Conservation (phyloP, 768 basidiomycete species). For the Zangia roseola region DNA sequence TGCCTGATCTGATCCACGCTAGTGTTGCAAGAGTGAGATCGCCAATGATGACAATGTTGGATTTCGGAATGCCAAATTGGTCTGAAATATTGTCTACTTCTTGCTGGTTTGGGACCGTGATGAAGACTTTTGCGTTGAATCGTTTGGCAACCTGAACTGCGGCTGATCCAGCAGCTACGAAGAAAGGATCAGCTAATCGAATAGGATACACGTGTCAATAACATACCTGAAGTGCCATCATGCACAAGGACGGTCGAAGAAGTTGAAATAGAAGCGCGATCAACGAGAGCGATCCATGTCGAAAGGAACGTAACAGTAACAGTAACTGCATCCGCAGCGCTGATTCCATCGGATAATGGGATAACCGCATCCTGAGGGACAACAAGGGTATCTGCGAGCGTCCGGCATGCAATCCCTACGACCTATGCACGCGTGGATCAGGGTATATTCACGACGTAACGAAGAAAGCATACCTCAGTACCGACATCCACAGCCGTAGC, state of each 20-base stretch:
- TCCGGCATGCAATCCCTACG: slow-evolving; percentile 18
- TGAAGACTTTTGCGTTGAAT: slow-evolving; percentile 17
- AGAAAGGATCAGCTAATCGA: background rate
- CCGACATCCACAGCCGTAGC: slow-evolving; percentile 8
- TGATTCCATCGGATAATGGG: slow-evolving; percentile 14
- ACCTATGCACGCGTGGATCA: slow-evolving; percentile 11
- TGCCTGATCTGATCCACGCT: slow-evolving; percentile 16
- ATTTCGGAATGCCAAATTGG: slow-evolving; percentile 6
- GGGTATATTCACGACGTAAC: background rate
- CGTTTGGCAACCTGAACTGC: slow-evolving; percentile 28
- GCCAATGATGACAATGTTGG: slow-evolving; percentile 10
- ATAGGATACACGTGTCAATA: background rate
- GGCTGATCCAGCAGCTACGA: slow-evolving; percentile 21
- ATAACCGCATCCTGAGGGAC: slow-evolving; percentile 13
- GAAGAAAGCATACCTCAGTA: slow-evolving; percentile 1
- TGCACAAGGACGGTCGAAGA: slow-evolving; percentile 27
- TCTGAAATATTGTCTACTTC: slow-evolving; percentile 18
- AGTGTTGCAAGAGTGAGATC: slow-evolving; percentile 7
- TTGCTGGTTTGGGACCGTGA: slow-evolving; percentile 17
- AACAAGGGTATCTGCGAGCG: slow-evolving; percentile 15
- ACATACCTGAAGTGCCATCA: slow-evolving; percentile 27
- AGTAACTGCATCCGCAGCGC: slow-evolving; percentile 18
- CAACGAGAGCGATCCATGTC: slow-evolving; percentile 28
- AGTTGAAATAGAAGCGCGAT: slow-evolving; percentile 15
- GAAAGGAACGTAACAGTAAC: slow-evolving; percentile 23